These are phyloP conservation scores for Axilococcus clingmanii DNA, from an alignment of 139 green algal genomes.

Conservation along the genomic window DNA sequence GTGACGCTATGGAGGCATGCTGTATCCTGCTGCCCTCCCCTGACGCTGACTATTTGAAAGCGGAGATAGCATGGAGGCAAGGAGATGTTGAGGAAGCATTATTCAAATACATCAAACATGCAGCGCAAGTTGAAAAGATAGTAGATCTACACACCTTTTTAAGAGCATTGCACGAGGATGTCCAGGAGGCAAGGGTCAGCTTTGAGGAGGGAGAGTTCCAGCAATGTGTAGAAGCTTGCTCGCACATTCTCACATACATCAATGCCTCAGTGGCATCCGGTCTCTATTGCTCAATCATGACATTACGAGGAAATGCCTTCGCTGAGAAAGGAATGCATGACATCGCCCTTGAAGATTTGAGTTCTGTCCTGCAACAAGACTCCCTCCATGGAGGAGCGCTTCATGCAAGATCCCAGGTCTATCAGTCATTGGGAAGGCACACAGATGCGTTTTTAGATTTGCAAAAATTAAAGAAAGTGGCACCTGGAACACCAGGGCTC, in stretches of 20 bases:
- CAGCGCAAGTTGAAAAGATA: slow-evolving; percentile 14
- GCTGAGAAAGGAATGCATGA: background rate
- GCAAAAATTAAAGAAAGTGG: slow-evolving; percentile 17
- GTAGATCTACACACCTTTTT: slow-evolving; percentile 9
- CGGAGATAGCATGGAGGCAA: slow-evolving; percentile 24
- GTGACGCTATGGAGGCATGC: slow-evolving; percentile 14
- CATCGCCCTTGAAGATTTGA: slow-evolving; percentile 12
- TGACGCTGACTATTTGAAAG: slow-evolving; percentile 26
- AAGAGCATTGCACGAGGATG: background rate
- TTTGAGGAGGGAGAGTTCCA: slow-evolving; percentile 14
- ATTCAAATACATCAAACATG: slow-evolving; percentile 1
- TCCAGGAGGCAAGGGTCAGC: slow-evolving; percentile 2
- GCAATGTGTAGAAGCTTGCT: slow-evolving; percentile 3
- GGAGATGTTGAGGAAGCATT: slow-evolving; percentile 9
- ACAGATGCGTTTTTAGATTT: slow-evolving; percentile 27
- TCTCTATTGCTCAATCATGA: slow-evolving; percentile 12
- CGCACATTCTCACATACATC: slow-evolving; percentile 10
- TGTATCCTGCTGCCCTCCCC: slow-evolving; percentile 6
- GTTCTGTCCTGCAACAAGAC: slow-evolving; percentile 7
- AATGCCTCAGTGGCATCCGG: slow-evolving; percentile 10
- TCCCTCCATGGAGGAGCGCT: slow-evolving; percentile 5
- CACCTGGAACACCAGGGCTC: slow-evolving; percentile 20
- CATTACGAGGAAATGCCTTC: slow-evolving; percentile 12
- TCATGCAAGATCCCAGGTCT: slow-evolving; percentile 10
- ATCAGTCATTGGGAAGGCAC: slow-evolving; percentile 9